Conservation (phyloP, 2,329 filamentous ascomycete genomes). For the Tolypocladium endophyticum region DNA sequence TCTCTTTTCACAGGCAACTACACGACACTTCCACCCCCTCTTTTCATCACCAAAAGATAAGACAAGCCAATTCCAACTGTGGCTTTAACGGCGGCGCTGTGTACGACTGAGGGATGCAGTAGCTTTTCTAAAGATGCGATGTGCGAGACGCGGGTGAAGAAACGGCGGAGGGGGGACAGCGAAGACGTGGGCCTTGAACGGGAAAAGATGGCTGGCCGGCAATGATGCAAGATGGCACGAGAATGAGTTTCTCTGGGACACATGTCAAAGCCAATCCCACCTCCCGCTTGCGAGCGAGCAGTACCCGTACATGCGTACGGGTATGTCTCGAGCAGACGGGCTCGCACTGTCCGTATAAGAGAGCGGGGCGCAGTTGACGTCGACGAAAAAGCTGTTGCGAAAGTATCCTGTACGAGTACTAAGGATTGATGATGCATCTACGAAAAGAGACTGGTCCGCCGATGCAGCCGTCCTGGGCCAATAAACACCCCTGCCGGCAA, state of each 20-base stretch:
- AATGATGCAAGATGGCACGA: neutral
- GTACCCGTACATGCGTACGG: neutral
- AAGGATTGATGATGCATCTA: neutral
- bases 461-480: neutral
- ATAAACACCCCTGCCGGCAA: neutral
- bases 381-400: neutral
- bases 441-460: neutral
- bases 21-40: neutral
- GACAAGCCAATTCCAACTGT: neutral
- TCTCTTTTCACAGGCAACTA: neutral
- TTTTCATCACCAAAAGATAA: neutral
- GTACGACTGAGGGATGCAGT: neutral
- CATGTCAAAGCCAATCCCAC: neutral
- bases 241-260: neutral
- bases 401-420: neutral
- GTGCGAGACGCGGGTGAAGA: neutral
- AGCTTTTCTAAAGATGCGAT: neutral
- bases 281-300: neutral
- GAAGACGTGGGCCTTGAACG: neutral
- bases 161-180: neutral
- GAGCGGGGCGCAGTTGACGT: neutral
- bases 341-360: neutral
- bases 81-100: neutral
- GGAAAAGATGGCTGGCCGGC: neutral
- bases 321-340: neutral